Evolutionary conservation across 495 filamentous ascomycete species (phyloP), one percentile per base, ranked within the genome.

Genomic region (Platismatia glauca): DNA sequence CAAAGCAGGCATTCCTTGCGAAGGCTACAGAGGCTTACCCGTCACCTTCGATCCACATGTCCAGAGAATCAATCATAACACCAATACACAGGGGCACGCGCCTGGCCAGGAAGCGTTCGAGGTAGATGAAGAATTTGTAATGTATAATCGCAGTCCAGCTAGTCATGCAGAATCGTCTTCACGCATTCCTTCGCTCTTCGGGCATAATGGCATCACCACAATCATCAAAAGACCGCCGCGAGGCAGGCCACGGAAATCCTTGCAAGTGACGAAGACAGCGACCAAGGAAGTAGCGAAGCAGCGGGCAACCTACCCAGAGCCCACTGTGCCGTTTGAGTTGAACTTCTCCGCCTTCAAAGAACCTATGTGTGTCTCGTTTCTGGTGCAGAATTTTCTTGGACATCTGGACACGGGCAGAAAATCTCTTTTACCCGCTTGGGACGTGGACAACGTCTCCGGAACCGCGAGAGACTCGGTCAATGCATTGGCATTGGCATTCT

Each of bases 1-100:
- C 13, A 69, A 60, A 50, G 67, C 61, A 12, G 67, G 67, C 4
- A 63, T 70, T 18, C 58, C 61, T 27, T 72, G 71, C 22, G 31
- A 70, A 41, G 71, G 71, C 33, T 72, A 71, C 57, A 46, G 41
- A 22, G 39, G 50, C 52, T 33, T 55, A 56, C 27, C 57, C 46
- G 16, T 64, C 9, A 48, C 41, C 31, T 60, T 60, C 6, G 62
- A 59, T 18, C 46, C 8, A 55, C 52, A 39, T 56, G 60, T 62
- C 24, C 52, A 39, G 22, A 55, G 9, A 41, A 31, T 31, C 37
- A 20, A 33, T 22, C 52, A 18, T 15, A 15, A 11, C n/a, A 15
- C 6, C 37, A 27, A 18, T 6, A 8, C 27, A 29, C 22, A 43
- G 22, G 22, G 20, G 37, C 48, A 11, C 13, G 34, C 27, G 24